Base-by-base conservation (phyloP, 306 rosid species). In the Alnus glutinosa region DNA sequence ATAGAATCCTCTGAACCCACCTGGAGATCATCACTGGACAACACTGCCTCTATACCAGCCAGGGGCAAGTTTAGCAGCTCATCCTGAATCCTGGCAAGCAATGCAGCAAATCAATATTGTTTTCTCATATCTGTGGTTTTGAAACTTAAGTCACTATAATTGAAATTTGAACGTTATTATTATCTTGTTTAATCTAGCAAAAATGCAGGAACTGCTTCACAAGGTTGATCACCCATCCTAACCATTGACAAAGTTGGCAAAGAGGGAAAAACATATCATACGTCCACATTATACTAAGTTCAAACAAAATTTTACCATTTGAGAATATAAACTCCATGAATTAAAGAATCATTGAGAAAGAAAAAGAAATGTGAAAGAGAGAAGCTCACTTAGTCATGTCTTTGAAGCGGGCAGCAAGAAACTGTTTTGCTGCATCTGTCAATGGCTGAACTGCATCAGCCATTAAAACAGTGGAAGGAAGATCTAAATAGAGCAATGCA, bases 401-500 rank as follows among this genome's bases (percentile, higher is more conserved):
- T 83, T 77, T 83, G 86, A 85, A 89, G 70, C 30, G 52, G 10
- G 61, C 34, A 39, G 85, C 89, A 79, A 89, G 88, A 77, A 83
- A 87, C 82, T 59, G 79, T 72, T 83, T 87, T 55, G 91, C 87
- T 44, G 86, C 81, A 55, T 87, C 87, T 30, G 82, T 75, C 79
- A 85, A 80, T 67, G 90, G 86, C 81, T 87, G 86, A 67, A 87
- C 83, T 42, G 84, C 93, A 80, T 87, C 85, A 32, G 87, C 83
- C 86, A 79, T 79, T 73, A 74, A 74, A 79, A 81, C 68, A 67
- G 80, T 61, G 52, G 75, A 83, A 32, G 90, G 89, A 80, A 89
- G 90, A 37, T 83, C 90, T 78, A 87, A 83, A 83, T 85, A 89
- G n/a, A 74, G 84, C 77, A 89, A 75, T 23, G 92, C 92, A 66